These are phyloP conservation scores for Neoscytalidium dimidiatum DNA, from an alignment of 2,329 filamentous ascomycete species.

Conservation along the genomic window DNA sequence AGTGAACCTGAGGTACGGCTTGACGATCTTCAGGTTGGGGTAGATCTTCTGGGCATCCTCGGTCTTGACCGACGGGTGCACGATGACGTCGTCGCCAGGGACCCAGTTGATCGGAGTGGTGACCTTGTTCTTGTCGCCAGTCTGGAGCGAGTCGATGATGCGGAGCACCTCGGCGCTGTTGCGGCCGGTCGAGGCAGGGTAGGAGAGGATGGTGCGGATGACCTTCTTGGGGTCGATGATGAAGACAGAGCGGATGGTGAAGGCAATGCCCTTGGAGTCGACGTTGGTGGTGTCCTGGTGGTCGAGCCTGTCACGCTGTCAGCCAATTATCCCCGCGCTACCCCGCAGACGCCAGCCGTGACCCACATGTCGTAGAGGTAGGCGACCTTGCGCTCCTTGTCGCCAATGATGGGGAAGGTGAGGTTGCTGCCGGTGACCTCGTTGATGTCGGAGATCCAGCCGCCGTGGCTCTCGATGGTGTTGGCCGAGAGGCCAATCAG, in stretches of 20 bases:
- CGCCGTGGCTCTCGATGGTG: conserved; percentile 77
- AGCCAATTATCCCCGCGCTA: conserved; percentile 31
- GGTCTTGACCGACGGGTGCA: conserved; percentile 79
- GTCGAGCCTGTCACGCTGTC: conserved; percentile 38
- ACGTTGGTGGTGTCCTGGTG: conserved; percentile 61
- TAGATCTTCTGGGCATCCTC: conserved; percentile 87
- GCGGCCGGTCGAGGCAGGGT: conserved; percentile 82
- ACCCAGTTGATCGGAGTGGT: conserved; percentile 91
- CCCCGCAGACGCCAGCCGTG: conserved; percentile 28
- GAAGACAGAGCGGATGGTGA: conserved; percentile 94
- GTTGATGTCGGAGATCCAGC: conserved; percentile 81
- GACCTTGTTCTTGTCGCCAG: conserved; percentile 82
- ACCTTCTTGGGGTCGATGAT: conserved; percentile 93
- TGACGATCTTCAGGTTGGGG: conserved; percentile 67
- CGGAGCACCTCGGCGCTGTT: conserved; percentile 60
- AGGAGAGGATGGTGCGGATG: conserved; percentile 85
- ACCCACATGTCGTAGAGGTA: conserved; percentile 51
- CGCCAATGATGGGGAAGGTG: conserved; percentile 54
- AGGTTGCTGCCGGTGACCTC: conserved; percentile 47
- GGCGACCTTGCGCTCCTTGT: conserved; percentile 50
- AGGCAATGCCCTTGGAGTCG: conserved; percentile 67
- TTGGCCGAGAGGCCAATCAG: conserved; percentile 88
- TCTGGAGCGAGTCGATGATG: conserved; percentile 61
- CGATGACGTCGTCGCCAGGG: conserved; percentile 87
- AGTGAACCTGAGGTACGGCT: conserved; percentile 71